Percentiles rank a stretch among this genome's conserved stretches.
phyloP scores from a whole-genome alignment of 2,329 filamentous ascomycete species.

The Sporothrix curviconia region DNA sequence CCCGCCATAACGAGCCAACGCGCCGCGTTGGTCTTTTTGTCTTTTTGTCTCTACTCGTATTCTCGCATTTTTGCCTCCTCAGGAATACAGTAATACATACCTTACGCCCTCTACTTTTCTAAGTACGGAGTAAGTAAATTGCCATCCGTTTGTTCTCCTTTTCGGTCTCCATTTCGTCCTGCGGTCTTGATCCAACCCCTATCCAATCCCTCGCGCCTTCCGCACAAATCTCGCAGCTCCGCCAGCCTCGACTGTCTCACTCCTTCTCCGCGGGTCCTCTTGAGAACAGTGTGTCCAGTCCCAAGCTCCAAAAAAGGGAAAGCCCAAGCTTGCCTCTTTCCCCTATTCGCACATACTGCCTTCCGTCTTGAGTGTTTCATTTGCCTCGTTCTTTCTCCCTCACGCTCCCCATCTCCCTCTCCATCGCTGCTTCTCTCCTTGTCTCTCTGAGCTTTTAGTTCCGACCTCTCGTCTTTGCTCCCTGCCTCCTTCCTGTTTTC shows the following conservation, averaged over 20 bases:
- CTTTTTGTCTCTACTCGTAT: background rate
- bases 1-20: too few species aligned
- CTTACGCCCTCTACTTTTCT: too few species aligned
- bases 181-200: slow-evolving; percentile 41
- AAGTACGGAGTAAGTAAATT: too few species aligned
- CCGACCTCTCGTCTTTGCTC: background rate
- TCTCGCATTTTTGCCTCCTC: background rate
- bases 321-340: slow-evolving; percentile 4
- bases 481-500: background rate
- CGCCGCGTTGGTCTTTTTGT: too few species aligned
- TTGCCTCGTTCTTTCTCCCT: background rate
- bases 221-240: background rate
- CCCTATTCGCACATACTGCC: slow-evolving; percentile 8
- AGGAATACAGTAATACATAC: too few species aligned
- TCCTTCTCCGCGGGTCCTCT: background rate
- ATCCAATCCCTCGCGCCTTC: background rate
- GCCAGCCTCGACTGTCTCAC: background rate
- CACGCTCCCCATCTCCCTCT: background rate
- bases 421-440: background rate
- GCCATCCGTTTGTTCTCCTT: background rate
- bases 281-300: slow-evolving; percentile 12
- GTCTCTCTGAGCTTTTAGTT: background rate
- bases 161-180: background rate
- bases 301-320: slow-evolving; percentile 1
- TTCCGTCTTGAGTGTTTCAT: slow-evolving; percentile 6